These are phyloP conservation scores for Colletotrichum eremochloae DNA, from an alignment of 2,329 filamentous ascomycete genomes.

Conservation along the genomic window DNA sequence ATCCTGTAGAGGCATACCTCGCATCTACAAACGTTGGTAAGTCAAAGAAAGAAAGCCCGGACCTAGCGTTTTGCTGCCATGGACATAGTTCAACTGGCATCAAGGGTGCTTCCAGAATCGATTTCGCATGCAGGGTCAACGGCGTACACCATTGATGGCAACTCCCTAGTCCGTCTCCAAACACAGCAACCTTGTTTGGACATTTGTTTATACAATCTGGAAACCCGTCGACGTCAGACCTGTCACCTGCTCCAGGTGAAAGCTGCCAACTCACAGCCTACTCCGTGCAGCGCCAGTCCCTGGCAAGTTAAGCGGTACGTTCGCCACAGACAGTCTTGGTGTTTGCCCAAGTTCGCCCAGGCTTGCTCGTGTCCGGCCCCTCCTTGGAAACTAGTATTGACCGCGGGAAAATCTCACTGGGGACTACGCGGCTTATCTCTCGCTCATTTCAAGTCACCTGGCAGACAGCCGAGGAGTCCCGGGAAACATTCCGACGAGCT, in stretches of 20 bases:
- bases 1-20: not conserved
- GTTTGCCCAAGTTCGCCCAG: not conserved
- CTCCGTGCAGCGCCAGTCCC: not conserved
- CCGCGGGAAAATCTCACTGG: not conserved
- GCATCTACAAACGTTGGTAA: not conserved
- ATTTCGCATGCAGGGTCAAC: not conserved
- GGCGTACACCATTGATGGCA: not conserved
- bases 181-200: not conserved
- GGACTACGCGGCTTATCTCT: not conserved
- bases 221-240: not conserved
- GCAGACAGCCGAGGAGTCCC: not conserved
- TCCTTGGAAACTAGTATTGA: not conserved
- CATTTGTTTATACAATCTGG: fast-evolving
- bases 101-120: not conserved
- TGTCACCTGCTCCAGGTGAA: not conserved
- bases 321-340: not conserved
- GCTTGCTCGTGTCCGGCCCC: not conserved
- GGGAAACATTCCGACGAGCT: not conserved
- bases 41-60: too few relatives aligned
- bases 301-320: not conserved
- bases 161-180: not conserved
- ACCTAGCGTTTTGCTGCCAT: not conserved
- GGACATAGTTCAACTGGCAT: not conserved
- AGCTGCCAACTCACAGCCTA: not conserved
- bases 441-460: not conserved